A percentile compares a stretch with the other conserved stretches of the same genome.
Evolutionary conservation across 2,329 filamentous ascomycete genomes (phyloP).

Genomic region (Plectosphaerella cucumerina): DNA sequence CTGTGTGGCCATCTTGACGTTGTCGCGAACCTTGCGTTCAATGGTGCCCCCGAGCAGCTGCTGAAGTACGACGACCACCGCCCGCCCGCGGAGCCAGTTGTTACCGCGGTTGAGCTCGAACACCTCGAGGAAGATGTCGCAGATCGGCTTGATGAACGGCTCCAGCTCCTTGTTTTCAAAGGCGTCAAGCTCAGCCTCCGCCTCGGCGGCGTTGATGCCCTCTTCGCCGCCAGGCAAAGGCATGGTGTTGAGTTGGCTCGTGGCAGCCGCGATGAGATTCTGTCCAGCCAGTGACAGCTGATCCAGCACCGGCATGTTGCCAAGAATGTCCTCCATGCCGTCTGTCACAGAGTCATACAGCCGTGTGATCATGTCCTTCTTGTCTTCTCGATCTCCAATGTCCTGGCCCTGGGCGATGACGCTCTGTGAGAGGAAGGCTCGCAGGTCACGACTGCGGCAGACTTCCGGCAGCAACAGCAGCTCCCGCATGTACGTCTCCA

Average conservation of each 20-base stretch:
- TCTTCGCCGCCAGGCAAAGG: conserved; percentile 50
- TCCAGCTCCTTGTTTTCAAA: conserved; percentile 88
- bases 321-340: conserved; percentile 96
- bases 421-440: conserved; percentile 87
- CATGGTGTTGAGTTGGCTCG: conserved; percentile 56
- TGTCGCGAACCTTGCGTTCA: conserved; percentile 89
- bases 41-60: conserved; percentile 94
- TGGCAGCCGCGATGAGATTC: conserved; percentile 77
- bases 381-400: conserved; percentile 55
- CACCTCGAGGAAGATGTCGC: conserved; percentile 92
- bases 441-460: conserved; percentile 86
- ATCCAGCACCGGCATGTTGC: conserved; percentile 92
- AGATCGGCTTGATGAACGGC: conserved; percentile 97
- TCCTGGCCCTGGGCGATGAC: conserved; percentile 64
- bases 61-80: conserved; percentile 93
- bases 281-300: conserved; percentile 91
- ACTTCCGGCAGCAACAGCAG: conserved; percentile 86
- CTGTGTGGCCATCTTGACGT: conserved; percentile 66
- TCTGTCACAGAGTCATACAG: conserved; percentile 97
- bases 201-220: conserved; percentile 60
- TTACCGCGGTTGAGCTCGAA: conserved; percentile 94
- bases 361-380: conserved; percentile 85
- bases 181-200: conserved; percentile 88
- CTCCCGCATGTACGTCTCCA: conserved; percentile 81
- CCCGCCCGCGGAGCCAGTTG: conserved; percentile 93